Percentiles rank a stretch among this genome's conserved stretches.
Conservation (phyloP, 805 yeast genomes). For the Zygosaccharomyces kombuchaensis region DNA sequence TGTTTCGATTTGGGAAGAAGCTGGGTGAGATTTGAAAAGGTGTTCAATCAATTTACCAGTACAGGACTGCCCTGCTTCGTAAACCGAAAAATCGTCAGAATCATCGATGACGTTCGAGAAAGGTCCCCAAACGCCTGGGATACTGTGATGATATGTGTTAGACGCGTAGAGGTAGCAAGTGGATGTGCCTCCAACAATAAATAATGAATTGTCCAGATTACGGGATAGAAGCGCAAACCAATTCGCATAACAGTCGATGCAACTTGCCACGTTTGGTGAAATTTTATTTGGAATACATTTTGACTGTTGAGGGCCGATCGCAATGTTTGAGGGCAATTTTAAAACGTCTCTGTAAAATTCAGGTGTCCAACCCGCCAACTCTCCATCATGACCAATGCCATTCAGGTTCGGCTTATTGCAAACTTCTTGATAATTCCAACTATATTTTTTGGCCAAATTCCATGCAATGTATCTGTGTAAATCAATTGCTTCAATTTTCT, state of each 20-base stretch:
- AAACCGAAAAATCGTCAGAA: constrained; percentile 29
- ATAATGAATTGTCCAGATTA: constrained; percentile 28
- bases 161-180: constrained; percentile 47
- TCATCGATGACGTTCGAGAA: constrained; percentile 37
- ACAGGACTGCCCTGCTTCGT: constrained; percentile 56
- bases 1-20: constrained; percentile 15
- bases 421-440: constrained; percentile 10
- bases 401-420: constrained; percentile 14
- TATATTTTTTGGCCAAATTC: constrained; percentile 22
- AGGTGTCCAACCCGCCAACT: constrained; percentile 50
- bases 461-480: constrained; percentile 44
- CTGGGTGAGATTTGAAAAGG: constrained; percentile 42
- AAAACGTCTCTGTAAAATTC: constrained; percentile 22
- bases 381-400: constrained; percentile 50
- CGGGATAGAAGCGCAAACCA: constrained; percentile 42
- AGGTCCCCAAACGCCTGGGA: constrained; percentile 61
- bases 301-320: constrained; percentile 17
- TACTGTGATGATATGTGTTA: constrained; percentile 6
- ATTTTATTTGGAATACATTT: constrained; percentile 11
- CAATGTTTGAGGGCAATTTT: constrained; percentile 27
- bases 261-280: constrained; percentile 40
- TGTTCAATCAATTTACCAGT: constrained; percentile 52
- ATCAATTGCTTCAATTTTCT: constrained; percentile 42
- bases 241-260: constrained; percentile 58
- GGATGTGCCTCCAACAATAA: constrained; percentile 60